Base-by-base conservation (phyloP, 2,329 filamentous ascomycete genomes). In the Exophiala alcalophila region DNA sequence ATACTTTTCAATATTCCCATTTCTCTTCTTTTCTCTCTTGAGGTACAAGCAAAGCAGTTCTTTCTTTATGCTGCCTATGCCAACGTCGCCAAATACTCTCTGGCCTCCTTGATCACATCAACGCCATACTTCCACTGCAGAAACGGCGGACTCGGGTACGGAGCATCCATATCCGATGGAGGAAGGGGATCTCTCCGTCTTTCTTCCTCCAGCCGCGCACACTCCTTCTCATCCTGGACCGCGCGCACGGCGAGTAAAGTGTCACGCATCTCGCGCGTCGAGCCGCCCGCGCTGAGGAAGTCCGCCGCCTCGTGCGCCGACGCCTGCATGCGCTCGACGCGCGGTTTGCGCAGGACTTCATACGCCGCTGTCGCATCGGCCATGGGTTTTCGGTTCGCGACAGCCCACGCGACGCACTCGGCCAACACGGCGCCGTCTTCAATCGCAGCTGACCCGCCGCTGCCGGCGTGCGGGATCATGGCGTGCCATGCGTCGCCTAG, bases 401-500 rank as follows among this genome's bases (percentile, higher is more conserved):
- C 32, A 2, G 37, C 37, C 37, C 37, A 40, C 8, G 15, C 21
- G 21, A 40, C 20, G 23, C 37, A 40, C 33, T 40, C 37, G 8
- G 10, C 37, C 10, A 40, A 29, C 11, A 40, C 37, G 8, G 37
- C 37, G 11, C 37, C 37, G 15, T 40, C 37, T 26, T 40, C 37
- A 23, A 40, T 40, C 14, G 37, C 37, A 7, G 27, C 26, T 1
- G 37, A 40, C 6, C 37, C 37, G 21, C 37, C 37, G 19, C 21
- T 25, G 28, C 37, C 37, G 18, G 37, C 37, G 12, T 40, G 37
- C 2, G 37, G 37, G 19, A 40, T 20, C 37, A 40, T 40, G 12
- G 37, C 37, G 11, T 40, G 37, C 28, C 28, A 40, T 3, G 37
- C 37, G 14, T 40, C 37, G 11, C 37, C 37, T 8, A 40, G 29